Evolutionary conservation across 2,329 filamentous ascomycete species (phyloP), one percentile per base, ranked within the genome.

Genomic region (Phaeosphaeria sp.): DNA sequence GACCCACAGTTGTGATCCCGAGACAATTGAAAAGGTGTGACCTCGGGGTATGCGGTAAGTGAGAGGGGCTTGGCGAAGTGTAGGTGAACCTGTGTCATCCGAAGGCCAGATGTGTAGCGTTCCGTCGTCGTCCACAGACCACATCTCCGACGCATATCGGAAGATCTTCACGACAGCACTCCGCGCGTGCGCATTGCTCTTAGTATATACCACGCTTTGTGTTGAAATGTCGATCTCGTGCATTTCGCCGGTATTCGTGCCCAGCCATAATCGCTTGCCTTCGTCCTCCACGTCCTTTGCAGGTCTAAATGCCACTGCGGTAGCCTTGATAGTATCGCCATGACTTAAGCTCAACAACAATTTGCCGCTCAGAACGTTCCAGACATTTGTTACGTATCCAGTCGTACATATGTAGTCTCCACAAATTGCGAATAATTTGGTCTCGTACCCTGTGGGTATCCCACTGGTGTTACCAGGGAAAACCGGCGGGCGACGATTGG

Each of bases 101-200:
- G 93, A 89, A 1, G 87, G 88, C 95, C 95, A 99, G 5, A 98
- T 86, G 64, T 92, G 88, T 15, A 99, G 80, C 46, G 90, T 91
- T 11, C 95, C 95, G 47, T 90, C 88, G 63, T 97, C 93, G 73
- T 98, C 95, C 48, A 99, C 77, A 0, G 93, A 93, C 95, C 95
- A 99, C 74, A 99, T 86, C 70, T 97, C 91, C 65, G 92, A 92
- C 61, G 87, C 89, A 75, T 96, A 90, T 41, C 95, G 88, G 72
- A 92, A 90, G 43, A 99, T 96, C 67, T 89, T 92, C 62, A 91
- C 86, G 50, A 99, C 85, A 66, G 96, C 91, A 60, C 88, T 85
- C 43, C 91, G 87, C 7, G 88, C 87, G 69, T 98, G 95, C 1
- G 91, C 90, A 50, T 83, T 87, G 1, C 85, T 79, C 67, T 90